These are phyloP conservation scores for Bretschneidera sinensis DNA, from an alignment of 345 rosid species.

Conservation along the genomic window DNA sequence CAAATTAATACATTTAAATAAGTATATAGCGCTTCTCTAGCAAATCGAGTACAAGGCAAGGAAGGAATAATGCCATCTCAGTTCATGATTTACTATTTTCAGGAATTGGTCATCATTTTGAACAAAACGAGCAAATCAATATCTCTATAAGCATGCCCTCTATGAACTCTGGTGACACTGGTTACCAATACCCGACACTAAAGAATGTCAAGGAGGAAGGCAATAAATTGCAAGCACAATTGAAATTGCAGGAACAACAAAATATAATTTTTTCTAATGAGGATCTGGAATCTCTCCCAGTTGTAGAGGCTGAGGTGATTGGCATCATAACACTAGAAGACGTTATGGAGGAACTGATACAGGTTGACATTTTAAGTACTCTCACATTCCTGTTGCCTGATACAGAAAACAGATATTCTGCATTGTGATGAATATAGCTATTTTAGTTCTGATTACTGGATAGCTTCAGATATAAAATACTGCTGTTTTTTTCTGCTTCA, in stretches of 20 bases:
- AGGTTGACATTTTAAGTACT: conserved; percentile 27
- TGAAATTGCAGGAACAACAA: conserved; percentile 18
- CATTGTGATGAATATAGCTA: too few species aligned
- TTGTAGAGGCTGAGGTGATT: conserved; percentile 45
- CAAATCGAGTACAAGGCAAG: neutral
- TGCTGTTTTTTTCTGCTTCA: neutral
- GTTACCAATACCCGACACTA: conserved; percentile 18
- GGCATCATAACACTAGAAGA: conserved; percentile 91
- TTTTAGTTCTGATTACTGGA: too few species aligned
- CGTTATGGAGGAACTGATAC: conserved; percentile 83
- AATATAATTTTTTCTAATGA: conserved; percentile 10
- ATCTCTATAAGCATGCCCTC: conserved; percentile 21
- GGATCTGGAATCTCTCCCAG: conserved; percentile 29
- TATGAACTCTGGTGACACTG: conserved; percentile 16
- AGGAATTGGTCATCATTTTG: conserved; percentile 22
- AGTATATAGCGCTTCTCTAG: neutral
- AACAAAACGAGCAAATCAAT: conserved; percentile 19
- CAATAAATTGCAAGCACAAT: conserved; percentile 1
- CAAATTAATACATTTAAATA: neutral
- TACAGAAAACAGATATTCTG: too few species aligned
- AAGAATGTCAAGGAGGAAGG: neutral
- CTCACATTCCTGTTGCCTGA: neutral
- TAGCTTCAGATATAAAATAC: too few species aligned
- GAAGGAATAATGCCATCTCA: neutral
- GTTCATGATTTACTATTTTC: neutral